A percentile compares a stretch with the other conserved stretches of the same genome.
These are phyloP conservation scores for Syzygium aromaticum DNA, from an alignment of 345 rosid species.

Conservation along the genomic window DNA sequence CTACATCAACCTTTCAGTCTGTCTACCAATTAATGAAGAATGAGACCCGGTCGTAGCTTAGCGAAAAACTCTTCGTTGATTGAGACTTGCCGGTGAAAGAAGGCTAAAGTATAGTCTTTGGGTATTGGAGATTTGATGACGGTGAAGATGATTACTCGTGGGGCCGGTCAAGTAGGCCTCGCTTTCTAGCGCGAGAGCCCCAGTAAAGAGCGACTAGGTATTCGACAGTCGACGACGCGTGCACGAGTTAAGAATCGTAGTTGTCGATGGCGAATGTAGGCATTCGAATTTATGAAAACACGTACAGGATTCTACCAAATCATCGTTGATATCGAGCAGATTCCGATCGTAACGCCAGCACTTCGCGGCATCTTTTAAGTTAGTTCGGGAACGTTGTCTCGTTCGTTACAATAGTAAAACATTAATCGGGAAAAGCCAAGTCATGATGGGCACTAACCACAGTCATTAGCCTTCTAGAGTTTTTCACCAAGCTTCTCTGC, in stretches of 20 bases:
- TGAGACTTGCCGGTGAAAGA: background rate
- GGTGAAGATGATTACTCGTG: background rate
- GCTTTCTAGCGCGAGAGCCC: background rate
- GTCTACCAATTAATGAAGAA: background rate
- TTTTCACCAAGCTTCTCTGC: background rate
- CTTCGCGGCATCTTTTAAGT: background rate
- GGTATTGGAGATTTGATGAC: background rate
- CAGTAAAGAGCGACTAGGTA: too few species aligned
- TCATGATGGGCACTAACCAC: background rate
- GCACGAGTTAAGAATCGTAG: background rate
- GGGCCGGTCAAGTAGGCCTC: background rate
- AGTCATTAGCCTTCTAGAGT: background rate
- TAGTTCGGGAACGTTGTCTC: background rate
- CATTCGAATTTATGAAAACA: rapidly evolving
- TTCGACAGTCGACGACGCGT: background rate
- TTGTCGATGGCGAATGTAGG: rapidly evolving
- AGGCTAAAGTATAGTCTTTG: background rate
- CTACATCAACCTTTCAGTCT: background rate
- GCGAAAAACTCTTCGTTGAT: background rate
- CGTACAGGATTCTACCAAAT: rapidly evolving
- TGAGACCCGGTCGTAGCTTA: background rate
- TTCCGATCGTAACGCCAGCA: too few species aligned
- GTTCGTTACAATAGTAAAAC: background rate
- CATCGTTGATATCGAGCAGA: too few species aligned
- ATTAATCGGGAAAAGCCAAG: background rate